Percentiles rank a stretch among this genome's conserved stretches.
Evolutionary conservation across 2,329 filamentous ascomycete species (phyloP).

Genomic region (Fusarium dimerum): DNA sequence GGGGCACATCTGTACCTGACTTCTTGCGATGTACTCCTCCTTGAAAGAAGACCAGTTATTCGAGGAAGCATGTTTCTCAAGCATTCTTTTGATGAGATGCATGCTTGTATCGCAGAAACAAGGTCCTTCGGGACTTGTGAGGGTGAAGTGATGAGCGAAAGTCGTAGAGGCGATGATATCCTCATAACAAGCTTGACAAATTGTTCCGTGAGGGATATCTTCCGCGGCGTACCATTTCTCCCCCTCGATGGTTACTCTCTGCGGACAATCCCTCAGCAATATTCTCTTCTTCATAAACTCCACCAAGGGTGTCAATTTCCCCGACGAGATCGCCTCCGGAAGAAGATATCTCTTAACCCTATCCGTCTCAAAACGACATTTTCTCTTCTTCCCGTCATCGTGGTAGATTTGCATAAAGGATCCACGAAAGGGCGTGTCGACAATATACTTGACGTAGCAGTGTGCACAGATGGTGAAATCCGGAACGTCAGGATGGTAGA

Average conservation of each 20-base stretch:
- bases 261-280: constrained; percentile 17
- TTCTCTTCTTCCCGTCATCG: constrained; percentile 29
- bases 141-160: constrained; percentile 33
- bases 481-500: constrained; percentile 35
- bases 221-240: constrained; percentile 37
- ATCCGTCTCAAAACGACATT: constrained; percentile 37
- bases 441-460: constrained; percentile 42
- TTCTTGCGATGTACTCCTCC: constrained; percentile 29
- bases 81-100: constrained; percentile 33
- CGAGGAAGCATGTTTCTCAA: constrained; percentile 24
- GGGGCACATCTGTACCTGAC: constrained; percentile 32
- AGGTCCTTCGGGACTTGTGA: not conserved
- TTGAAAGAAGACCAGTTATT: constrained; percentile 38
- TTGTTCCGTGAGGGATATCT: constrained; percentile 31
- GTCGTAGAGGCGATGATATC: constrained; percentile 33
- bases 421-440: constrained; percentile 28
- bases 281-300: constrained; percentile 32
- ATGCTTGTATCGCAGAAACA: constrained; percentile 35
- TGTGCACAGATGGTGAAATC: constrained; percentile 38
- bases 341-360: constrained; percentile 36
- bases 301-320: constrained; percentile 28
- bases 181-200: constrained; percentile 43
- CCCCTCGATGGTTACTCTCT: constrained; percentile 11
- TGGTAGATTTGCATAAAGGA: constrained; percentile 26
- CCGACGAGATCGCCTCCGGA: constrained; percentile 27